Evolutionary conservation across 2,329 filamentous ascomycete genomes (phyloP), one percentile per base, ranked within the genome.

Genomic region (Plenodomus lindquistii): DNA sequence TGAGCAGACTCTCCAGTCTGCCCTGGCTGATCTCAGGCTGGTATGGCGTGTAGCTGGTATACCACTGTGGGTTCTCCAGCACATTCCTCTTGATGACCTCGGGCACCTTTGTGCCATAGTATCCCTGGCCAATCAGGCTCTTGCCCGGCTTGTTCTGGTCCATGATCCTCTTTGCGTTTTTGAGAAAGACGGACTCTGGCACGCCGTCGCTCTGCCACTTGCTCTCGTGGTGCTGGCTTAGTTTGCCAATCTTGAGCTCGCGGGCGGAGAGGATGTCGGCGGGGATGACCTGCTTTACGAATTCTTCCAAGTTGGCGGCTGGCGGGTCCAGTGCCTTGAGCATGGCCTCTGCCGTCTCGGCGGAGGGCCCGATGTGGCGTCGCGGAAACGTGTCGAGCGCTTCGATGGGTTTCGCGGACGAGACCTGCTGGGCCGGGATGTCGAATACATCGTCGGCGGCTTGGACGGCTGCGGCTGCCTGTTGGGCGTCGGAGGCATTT

Each of bases 11-110:
- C 79, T 97, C 91, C 54, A 97, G 76, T 46, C 93, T 86, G 29
- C 93, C 93, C 76, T 97, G 93, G 71, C 91, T 96, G 77, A 97
- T 96, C 76, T 97, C 93, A 2, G 93, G 88, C 77, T 97, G 93
- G 75, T 97, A 97, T 15, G 93, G 93, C 0, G 93, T 97, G 73
- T 97, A 97, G 76, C 91, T 96, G 35, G 93, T 97, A 73, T 97
- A 97, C 93, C 93, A 97, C 9, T 87, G 91, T 4, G 93, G 93
- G 71, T 88, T 93, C 79, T 97, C 91, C 49, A 97, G 78, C 4
- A 97, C 82, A 70, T 97, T 97, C 60, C 92, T 83, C 79, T 94
- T 90, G 71, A 97, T 96, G 48, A 97, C 92, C 46, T 90, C 84
- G 4, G 93, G 93, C 1, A 89, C 87, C 59, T 87, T 82, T n/a